phyloP scores from a whole-genome alignment of 2,329 filamentous ascomycete genomes.

The Cryphonectria carpinicola region DNA sequence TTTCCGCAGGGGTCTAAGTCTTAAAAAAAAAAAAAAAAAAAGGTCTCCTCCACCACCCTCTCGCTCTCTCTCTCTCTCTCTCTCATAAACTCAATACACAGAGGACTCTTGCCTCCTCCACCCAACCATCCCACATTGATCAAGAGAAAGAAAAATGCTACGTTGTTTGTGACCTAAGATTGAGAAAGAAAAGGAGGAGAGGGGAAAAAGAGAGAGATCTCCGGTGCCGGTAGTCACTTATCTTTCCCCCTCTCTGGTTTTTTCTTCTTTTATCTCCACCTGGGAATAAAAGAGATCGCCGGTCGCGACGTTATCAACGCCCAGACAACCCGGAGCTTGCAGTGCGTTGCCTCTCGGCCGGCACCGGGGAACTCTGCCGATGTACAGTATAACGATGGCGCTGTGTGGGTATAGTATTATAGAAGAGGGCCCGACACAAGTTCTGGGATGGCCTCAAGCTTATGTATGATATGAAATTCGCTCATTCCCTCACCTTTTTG shows the following conservation, averaged over 20 bases:
- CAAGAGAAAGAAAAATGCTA: not conserved
- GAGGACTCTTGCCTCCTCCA: not conserved
- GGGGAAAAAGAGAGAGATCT: not conserved
- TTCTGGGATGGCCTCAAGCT: not conserved
- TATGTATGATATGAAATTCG: not conserved
- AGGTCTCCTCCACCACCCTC: not conserved
- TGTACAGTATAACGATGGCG: not conserved
- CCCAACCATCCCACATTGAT: not conserved
- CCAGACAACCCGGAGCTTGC: not conserved
- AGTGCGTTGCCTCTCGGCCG: not conserved
- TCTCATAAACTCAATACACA: not conserved
- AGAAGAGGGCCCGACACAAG: not conserved
- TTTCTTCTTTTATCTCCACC: not conserved
- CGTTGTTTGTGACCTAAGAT: not conserved
- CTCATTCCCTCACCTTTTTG: not conserved
- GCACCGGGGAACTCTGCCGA: constrained; percentile 6
- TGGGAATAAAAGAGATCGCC: constrained; percentile 8
- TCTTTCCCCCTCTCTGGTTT: not conserved
- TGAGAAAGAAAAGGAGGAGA: not conserved
- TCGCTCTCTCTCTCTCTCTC: not conserved
- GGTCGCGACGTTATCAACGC: constrained; percentile 8
- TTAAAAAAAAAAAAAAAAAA: too few species aligned
- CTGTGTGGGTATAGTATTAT: not conserved
- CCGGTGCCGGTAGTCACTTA: not conserved
- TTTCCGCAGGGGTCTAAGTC: not conserved